Conservation (phyloP, 495 filamentous ascomycete genomes). For the Terfezia claveryi region DNA sequence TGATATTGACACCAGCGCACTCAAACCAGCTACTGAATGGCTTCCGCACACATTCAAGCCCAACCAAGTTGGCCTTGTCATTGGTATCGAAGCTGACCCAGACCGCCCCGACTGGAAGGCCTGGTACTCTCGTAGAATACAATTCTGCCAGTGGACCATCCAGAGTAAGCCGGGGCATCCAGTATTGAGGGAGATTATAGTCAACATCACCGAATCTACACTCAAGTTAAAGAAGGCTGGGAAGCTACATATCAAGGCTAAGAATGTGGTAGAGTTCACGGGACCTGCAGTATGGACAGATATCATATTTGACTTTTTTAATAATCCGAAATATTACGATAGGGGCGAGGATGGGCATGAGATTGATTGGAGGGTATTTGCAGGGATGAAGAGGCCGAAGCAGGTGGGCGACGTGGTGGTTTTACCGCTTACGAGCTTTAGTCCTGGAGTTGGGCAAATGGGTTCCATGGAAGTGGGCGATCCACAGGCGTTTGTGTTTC, state of each 20-base stretch:
- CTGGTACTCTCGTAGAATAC: conserved; percentile 88
- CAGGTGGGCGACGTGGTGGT: conserved; percentile 89
- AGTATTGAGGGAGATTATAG: conserved; percentile 66
- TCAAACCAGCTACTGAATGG: conserved; percentile 71
- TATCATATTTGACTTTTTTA: conserved; percentile 75
- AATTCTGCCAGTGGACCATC: conserved; percentile 99
- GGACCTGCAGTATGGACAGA: conserved; percentile 94
- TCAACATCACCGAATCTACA: conserved; percentile 63
- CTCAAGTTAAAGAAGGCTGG: conserved; percentile 51
- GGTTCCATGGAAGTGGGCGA: conserved; percentile 64
- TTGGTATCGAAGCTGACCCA: conserved; percentile 92
- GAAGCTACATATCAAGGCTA: conserved; percentile 40
- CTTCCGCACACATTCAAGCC: conserved; percentile 56
- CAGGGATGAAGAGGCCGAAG: conserved; percentile 55
- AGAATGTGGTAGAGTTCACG: conserved; percentile 86
- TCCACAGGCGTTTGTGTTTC: conserved; percentile 94
- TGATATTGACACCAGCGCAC: conserved; percentile 80
- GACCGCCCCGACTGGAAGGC: conserved; percentile 79
- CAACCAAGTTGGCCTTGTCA: conserved; percentile 55
- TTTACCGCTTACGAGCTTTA: conserved; percentile 90
- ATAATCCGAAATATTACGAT: conserved; percentile 74
- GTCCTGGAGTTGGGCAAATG: conserved; percentile 61
- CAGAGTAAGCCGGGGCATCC: conserved; percentile 89
- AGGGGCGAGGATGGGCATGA: conserved; percentile 45
- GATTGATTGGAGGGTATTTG: conserved; percentile 76